Percentiles rank a stretch among this genome's conserved stretches.
phyloP scores from a whole-genome alignment of 2,329 filamentous ascomycete species.

The Penicillium aurantiogriseum region DNA sequence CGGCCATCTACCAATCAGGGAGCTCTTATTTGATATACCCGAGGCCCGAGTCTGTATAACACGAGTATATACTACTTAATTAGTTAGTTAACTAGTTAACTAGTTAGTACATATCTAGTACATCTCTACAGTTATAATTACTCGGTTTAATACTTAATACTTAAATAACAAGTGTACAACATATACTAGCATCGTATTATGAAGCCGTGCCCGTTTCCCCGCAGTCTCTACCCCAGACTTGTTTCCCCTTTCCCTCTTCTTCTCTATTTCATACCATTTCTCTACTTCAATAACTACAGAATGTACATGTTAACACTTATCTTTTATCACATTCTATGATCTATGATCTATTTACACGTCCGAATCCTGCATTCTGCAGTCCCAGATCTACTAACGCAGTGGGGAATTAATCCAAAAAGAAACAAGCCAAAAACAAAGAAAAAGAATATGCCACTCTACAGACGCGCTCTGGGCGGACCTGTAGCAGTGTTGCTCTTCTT shows the following conservation, averaged over 20 bases:
- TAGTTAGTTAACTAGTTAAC: background rate
- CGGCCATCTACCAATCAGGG: conserved; percentile 10
- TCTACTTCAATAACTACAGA: background rate
- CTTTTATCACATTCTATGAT: conserved; percentile 14
- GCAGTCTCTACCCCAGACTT: conserved; percentile 20
- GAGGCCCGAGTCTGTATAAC: conserved; percentile 4
- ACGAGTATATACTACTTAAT: background rate
- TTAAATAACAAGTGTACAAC: background rate
- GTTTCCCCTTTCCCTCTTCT: background rate
- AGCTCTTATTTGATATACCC: conserved; percentile 13
- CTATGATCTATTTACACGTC: conserved; percentile 27
- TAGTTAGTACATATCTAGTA: background rate
- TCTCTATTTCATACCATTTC: background rate
- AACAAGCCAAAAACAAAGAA: conserved; percentile 1
- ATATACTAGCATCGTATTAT: background rate
- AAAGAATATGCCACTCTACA: conserved; percentile 19
- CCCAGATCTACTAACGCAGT: conserved; percentile 17
- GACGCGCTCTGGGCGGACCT: conserved; percentile 28
- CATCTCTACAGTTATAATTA: background rate
- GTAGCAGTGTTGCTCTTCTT: conserved; percentile 52
- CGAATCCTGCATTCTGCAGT: background rate
- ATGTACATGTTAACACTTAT: background rate
- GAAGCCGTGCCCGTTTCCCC: conserved; percentile 1
- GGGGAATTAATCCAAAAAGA: conserved; percentile 19
- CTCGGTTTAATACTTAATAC: background rate